Evolutionary conservation across 1,139 yeast genomes (phyloP).

Genomic region (Kodamaea fungicola): DNA sequence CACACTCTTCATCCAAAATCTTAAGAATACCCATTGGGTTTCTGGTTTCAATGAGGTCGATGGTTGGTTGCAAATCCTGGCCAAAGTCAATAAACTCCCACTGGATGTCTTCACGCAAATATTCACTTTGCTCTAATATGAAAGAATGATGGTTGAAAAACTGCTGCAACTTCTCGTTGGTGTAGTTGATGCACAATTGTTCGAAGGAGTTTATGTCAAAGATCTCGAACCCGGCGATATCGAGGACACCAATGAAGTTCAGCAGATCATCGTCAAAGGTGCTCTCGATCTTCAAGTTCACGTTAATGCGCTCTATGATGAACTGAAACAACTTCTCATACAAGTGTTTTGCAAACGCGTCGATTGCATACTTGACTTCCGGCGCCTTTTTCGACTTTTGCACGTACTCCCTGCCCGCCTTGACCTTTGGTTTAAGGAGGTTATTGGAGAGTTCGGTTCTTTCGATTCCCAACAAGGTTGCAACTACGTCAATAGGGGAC

Average conservation of each 20-base stretch:
- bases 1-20: constrained; percentile 90
- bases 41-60: constrained; percentile 79
- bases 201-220: constrained; percentile 90
- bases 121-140: constrained; percentile 94
- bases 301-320: constrained; percentile 74
- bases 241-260: constrained; percentile 87
- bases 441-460: constrained; percentile 51
- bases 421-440: constrained; percentile 76
- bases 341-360: constrained; percentile 82
- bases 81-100: constrained; percentile 98
- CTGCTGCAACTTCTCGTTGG: constrained; percentile 94
- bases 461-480: constrained; percentile 64
- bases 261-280: constrained; percentile 18
- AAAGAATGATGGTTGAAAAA: constrained; percentile 98
- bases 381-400: constrained; percentile 74
- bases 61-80: constrained; percentile 92
- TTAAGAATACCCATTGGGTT: constrained; percentile 86
- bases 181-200: constrained; percentile 93
- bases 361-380: constrained; percentile 79
- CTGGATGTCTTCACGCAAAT: constrained; percentile 85
- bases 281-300: constrained; percentile 45
- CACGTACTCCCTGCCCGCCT: constrained; percentile 87
- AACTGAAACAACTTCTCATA: constrained; percentile 82
- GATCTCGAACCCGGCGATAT: constrained; percentile 97
- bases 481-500: constrained; percentile 54